Evolutionary conservation across 805 yeast species (phyloP), one percentile per base, ranked within the genome.

Genomic region (Maudiozyma saulgeensis): DNA sequence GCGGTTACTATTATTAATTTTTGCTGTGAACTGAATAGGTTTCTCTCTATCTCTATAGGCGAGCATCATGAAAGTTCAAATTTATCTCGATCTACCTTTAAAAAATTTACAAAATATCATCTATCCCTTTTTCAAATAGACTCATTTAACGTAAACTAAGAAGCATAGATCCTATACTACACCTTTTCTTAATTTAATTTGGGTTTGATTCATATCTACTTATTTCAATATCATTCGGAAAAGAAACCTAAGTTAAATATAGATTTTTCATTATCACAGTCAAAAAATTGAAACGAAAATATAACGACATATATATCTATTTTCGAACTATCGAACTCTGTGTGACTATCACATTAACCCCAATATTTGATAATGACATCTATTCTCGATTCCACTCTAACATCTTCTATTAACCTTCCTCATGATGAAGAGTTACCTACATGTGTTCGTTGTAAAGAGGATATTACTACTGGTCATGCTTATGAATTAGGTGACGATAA

Each of bases 401-500:
- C 43, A 23, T 40, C 43, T 21, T 40, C 43, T 11, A 40, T 40
- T 13, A 26, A 40, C 23, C 43, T 40, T 16, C 43, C 41, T 18
- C 42, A n/a, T 23, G 39, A 12, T 3, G 51, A 45, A 12, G 42
- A 42, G 9, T 21, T 49, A 38, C 71, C 71, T 19, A 52, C 52
- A 4, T 73, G 77, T 62, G 67, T 70, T 47, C 58, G 73, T 47
- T 78, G 82, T 55, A 60, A 69, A 39, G 62, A 75, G 51, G 70
- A 83, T 26, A 86, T 91, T 45, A 77, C 78, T 18, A 95, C 87
- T 59, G 96, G 96, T 32, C 95, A 90, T 55, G 98, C 98, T 2
- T 93, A 88, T 63, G 98, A 91, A 64, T 72, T 91, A 45, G 96
- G 96, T 23, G 95, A 85, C 26, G 91, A 88, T 62, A 79, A 96